Percentiles rank a stretch among this genome's conserved stretches.
These are phyloP conservation scores for Cyanidium caldarium DNA, from an alignment of 23 red algal genomes.

Conservation along the genomic window DNA sequence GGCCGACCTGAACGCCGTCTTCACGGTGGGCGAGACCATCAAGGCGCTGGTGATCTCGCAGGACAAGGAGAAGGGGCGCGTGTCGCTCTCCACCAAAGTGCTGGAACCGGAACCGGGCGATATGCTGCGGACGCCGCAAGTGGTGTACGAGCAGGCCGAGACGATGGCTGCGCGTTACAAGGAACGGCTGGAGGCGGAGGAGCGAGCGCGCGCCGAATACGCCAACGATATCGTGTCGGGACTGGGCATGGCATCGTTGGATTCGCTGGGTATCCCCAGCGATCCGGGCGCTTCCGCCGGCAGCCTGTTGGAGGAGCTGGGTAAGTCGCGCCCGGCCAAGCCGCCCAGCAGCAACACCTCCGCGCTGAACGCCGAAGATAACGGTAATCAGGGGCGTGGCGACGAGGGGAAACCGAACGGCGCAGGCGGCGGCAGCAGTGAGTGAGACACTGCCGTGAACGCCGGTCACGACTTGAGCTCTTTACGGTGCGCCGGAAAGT, in stretches of 20 bases:
- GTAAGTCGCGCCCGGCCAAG: too few relatives aligned
- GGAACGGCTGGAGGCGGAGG: slow-evolving; percentile 62
- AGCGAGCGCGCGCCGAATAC: slow-evolving; percentile 48
- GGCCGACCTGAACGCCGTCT: slow-evolving; percentile 34
- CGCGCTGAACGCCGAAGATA: too few relatives aligned
- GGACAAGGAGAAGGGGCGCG: slow-evolving; percentile 85
- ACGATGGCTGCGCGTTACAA: slow-evolving; percentile 69
- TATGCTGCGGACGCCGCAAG: slow-evolving; percentile 51
- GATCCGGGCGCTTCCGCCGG: too few relatives aligned
- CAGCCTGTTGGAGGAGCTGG: too few relatives aligned
- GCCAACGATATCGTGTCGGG: slow-evolving; percentile 93
- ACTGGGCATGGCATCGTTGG: slow-evolving; percentile 62
- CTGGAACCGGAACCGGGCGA: slow-evolving; percentile 93
- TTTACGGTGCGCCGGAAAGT: too few relatives aligned
- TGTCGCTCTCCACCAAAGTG: slow-evolving; percentile 85
- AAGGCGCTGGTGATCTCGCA: slow-evolving; percentile 87
- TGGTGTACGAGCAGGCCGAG: slow-evolving; percentile 76
- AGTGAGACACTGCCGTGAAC: too few relatives aligned
- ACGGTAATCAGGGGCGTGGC: too few relatives aligned
- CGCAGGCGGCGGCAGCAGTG: too few relatives aligned
- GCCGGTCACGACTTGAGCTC: too few relatives aligned
- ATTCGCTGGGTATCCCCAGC: too few relatives aligned
- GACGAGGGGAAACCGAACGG: too few relatives aligned
- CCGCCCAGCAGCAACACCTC: too few relatives aligned
- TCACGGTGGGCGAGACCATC: slow-evolving; percentile 35